Conservation (phyloP, 2,329 filamentous ascomycete genomes). For the Neocatenulostroma microsporum region DNA sequence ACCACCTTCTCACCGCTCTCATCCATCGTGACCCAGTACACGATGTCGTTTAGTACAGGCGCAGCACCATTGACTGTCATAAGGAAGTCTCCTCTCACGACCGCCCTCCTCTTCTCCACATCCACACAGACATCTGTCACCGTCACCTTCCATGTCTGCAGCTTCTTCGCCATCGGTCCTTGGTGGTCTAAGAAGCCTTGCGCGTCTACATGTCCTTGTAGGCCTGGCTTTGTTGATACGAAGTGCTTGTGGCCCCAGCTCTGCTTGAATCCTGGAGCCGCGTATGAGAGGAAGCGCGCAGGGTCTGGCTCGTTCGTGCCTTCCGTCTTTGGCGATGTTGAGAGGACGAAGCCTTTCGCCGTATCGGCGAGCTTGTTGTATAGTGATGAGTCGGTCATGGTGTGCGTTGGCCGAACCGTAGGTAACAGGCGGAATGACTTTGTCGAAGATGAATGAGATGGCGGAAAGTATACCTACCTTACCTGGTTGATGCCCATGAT, state of each 20-base stretch:
- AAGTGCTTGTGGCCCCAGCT: slow-evolving; percentile 27
- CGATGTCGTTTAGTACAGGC: slow-evolving; percentile 26
- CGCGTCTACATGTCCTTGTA: slow-evolving; percentile 16
- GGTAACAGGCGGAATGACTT: no score
- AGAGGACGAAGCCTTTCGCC: slow-evolving; percentile 13
- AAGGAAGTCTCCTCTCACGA: slow-evolving; percentile 20
- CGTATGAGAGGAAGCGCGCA: slow-evolving; percentile 15
- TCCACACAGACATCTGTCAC: slow-evolving; percentile 24
- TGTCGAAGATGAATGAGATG: no score
- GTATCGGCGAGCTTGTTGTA: slow-evolving; percentile 13
- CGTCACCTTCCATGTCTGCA: slow-evolving; percentile 20
- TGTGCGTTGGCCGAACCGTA: no score
- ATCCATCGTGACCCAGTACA: slow-evolving; percentile 28
- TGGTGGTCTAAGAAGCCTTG: slow-evolving; percentile 22
- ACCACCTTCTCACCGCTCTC: slow-evolving; percentile 18
- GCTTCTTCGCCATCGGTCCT: slow-evolving; percentile 16
- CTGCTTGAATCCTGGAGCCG: slow-evolving; percentile 17
- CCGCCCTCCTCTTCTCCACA: slow-evolving; percentile 16
- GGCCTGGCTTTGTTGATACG: slow-evolving; percentile 16
- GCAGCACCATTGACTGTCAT: slow-evolving; percentile 21
- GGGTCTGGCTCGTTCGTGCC: slow-evolving; percentile 17
- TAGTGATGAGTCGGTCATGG: slow-evolving; percentile 5
- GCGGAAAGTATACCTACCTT: no score
- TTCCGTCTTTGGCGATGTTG: slow-evolving; percentile 9
- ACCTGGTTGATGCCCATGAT: no score